phyloP scores from a whole-genome alignment of 2,329 filamentous ascomycete genomes.

The Apiospora saccharicola region DNA sequence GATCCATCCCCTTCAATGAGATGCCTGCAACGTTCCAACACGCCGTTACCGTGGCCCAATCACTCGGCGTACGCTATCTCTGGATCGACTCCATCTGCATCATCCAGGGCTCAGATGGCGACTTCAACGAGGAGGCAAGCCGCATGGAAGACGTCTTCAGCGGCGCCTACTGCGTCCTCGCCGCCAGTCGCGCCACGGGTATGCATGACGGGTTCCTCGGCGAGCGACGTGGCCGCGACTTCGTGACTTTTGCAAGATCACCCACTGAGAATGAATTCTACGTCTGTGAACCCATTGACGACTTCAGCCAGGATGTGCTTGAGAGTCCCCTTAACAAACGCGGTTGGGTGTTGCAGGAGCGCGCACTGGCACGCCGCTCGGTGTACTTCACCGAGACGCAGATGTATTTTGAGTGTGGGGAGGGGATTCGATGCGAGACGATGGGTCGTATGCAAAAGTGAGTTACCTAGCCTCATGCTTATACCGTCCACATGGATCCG shows the following conservation, averaged over 20 bases:
- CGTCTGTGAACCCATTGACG: conserved; percentile 41
- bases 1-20: neutral
- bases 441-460: conserved; percentile 44
- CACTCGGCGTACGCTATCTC: conserved; percentile 30
- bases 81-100: conserved; percentile 34
- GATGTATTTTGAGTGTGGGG: conserved; percentile 49
- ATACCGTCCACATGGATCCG: too few species aligned
- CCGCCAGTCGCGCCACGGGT: neutral
- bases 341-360: conserved; percentile 51
- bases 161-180: neutral
- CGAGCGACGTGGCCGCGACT: neutral
- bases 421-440: conserved; percentile 45
- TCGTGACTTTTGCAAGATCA: neutral
- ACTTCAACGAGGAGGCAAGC: conserved; percentile 28
- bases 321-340: conserved; percentile 41
- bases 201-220: neutral
- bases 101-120: conserved; percentile 27
- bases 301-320: conserved; percentile 45
- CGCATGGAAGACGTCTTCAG: conserved; percentile 24
- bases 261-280: too few species aligned
- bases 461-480: neutral
- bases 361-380: conserved; percentile 45
- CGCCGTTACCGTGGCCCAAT: too few species aligned
- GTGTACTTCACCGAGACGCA: conserved; percentile 47
- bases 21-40: conserved; percentile 30